A percentile compares a stretch with the other conserved stretches of the same genome.
phyloP scores from a whole-genome alignment of 257 asterid species.

The Lantana camara region DNA sequence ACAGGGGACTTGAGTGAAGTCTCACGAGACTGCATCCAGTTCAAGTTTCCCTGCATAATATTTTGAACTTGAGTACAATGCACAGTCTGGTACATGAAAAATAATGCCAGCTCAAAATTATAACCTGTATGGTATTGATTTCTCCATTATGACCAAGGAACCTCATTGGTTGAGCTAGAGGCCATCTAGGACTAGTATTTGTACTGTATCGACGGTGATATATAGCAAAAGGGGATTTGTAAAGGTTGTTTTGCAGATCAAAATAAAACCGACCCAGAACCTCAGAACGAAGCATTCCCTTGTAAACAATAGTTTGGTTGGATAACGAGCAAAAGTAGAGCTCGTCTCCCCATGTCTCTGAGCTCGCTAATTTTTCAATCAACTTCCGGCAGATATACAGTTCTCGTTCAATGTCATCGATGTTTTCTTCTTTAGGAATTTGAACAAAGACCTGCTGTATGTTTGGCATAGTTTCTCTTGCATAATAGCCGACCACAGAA shows the following conservation, averaged over 20 bases:
- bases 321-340: slow-evolving; percentile 96
- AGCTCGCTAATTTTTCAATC: slow-evolving; percentile 71
- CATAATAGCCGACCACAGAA: slow-evolving; percentile 83
- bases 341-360: slow-evolving; percentile 84
- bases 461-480: slow-evolving; percentile 87
- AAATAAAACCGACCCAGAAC: slow-evolving; percentile 87
- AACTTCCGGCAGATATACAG: slow-evolving; percentile 88
- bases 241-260: slow-evolving; percentile 77
- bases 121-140: slow-evolving; percentile 98
- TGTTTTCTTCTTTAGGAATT: slow-evolving; percentile 79
- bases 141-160: slow-evolving; percentile 99
- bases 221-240: slow-evolving; percentile 91
- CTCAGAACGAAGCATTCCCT: slow-evolving; percentile 98
- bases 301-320: slow-evolving; percentile 93
- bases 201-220: slow-evolving; percentile 98
- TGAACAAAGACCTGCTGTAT: slow-evolving; percentile 93
- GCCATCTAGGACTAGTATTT: slow-evolving; percentile 98
- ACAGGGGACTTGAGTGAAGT: slow-evolving; percentile 89
- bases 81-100: slow-evolving; percentile 17
- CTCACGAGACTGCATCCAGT: slow-evolving; percentile 99
- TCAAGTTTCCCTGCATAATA: slow-evolving; percentile 81
- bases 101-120: slow-evolving; percentile 7
- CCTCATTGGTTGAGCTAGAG: slow-evolving; percentile 99
- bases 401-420: slow-evolving; percentile 95
- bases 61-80: slow-evolving; percentile 28